A percentile compares a stretch with the other conserved stretches of the same genome.
phyloP scores from a whole-genome alignment of 768 basidiomycete species.

The Leucosporidium scottii region DNA sequence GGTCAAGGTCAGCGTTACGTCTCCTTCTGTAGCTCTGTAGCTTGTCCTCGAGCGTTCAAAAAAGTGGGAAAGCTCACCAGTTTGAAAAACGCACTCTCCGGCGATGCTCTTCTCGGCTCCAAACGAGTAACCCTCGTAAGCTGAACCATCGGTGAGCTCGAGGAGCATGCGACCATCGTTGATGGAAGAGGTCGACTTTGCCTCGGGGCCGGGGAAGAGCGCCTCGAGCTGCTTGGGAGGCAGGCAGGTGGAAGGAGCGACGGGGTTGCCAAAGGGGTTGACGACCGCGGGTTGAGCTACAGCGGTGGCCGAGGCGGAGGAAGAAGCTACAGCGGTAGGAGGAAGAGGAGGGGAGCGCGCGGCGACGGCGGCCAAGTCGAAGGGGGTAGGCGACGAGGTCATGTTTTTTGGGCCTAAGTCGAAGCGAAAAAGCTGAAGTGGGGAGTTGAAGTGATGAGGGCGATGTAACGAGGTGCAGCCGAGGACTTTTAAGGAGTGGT shows the following conservation, averaged over 20 bases:
- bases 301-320: background rate
- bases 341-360: background rate
- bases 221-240: conserved; percentile 20
- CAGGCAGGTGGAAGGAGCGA: conserved; percentile 18
- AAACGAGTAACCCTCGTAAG: conserved; percentile 82
- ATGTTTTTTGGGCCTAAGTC: background rate
- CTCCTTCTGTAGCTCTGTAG: background rate
- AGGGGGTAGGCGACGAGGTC: background rate
- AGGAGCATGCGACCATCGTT: conserved; percentile 49
- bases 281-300: background rate
- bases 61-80: conserved; percentile 56
- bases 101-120: conserved; percentile 88
- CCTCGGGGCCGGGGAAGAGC: conserved; percentile 19
- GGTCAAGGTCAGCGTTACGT: background rate
- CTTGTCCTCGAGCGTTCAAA: background rate
- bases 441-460: too few species aligned
- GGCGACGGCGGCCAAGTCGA: background rate
- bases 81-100: conserved; percentile 99
- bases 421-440: background rate
- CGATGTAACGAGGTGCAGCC: too few species aligned
- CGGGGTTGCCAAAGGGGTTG: conserved; percentile 8
- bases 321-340: background rate
- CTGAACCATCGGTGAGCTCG: conserved; percentile 82
- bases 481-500: conserved; percentile 1
- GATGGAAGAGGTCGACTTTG: background rate